phyloP scores from a whole-genome alignment of 176 grass and related monocot species.

The Raddia distichophylla region DNA sequence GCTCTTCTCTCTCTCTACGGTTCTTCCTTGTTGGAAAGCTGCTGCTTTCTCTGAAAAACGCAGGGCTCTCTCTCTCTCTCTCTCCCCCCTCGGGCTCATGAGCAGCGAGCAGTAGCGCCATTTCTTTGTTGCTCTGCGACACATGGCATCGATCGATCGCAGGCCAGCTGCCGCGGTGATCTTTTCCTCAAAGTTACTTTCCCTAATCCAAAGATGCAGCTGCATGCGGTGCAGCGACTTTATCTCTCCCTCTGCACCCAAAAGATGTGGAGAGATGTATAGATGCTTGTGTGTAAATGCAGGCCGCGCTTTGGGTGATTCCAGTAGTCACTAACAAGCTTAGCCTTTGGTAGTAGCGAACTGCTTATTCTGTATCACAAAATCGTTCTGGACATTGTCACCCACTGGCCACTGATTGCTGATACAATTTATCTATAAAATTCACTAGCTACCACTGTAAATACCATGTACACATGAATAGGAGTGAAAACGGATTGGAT shows the following conservation, averaged over 20 bases:
- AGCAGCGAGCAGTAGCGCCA: not conserved
- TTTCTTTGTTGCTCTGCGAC: not conserved
- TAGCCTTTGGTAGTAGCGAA: not conserved
- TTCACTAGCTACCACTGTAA: no score
- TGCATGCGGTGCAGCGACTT: not conserved
- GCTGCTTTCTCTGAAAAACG: not conserved
- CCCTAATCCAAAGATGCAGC: not conserved
- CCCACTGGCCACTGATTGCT: no score
- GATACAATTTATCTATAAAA: no score
- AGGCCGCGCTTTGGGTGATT: not conserved
- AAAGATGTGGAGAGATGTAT: not conserved
- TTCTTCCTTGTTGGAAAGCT: not conserved
- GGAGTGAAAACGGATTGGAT: no score
- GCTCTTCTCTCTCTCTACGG: not conserved
- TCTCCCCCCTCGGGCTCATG: not conserved
- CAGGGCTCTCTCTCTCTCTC: not conserved
- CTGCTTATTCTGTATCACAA: no score
- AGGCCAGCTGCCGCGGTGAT: not conserved
- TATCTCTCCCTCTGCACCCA: no score
- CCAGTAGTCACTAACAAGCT: not conserved
- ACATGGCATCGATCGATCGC: conserved; percentile 7
- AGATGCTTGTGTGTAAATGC: not conserved
- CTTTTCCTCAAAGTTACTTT: conserved; percentile 8
- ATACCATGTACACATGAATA: no score
- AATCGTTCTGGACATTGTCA: no score